Evolutionary conservation across 2,329 filamentous ascomycete genomes (phyloP).

Genomic region (Peltaster fructicola): DNA sequence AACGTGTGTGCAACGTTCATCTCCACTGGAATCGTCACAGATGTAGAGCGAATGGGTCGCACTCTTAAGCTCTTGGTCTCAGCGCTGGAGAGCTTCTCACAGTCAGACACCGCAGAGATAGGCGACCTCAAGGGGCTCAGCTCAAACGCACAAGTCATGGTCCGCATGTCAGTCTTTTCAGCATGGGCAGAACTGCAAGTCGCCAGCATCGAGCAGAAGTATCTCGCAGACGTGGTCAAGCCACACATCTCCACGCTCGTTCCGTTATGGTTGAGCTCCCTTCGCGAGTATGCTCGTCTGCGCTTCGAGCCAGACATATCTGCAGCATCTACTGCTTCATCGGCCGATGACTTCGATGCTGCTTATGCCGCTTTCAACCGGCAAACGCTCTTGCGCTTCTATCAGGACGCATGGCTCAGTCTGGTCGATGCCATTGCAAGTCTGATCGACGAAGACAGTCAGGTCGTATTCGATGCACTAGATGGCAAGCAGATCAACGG

Average conservation of each 20-base stretch:
- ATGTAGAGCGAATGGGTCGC: constrained; percentile 95
- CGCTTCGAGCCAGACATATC: constrained; percentile 96
- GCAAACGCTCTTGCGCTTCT: constrained; percentile 84
- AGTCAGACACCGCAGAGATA: constrained; percentile 62
- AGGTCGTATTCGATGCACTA: constrained; percentile 90
- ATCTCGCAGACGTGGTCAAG: constrained; percentile 71
- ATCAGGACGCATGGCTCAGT: constrained; percentile 93
- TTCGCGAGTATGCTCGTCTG: constrained; percentile 82
- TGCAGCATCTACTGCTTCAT: constrained; percentile 61
- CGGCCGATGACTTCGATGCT: constrained; percentile 65
- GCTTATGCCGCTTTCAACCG: constrained; percentile 90
- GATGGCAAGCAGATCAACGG: too few relatives aligned
- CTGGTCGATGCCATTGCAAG: constrained; percentile 95
- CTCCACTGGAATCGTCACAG: constrained; percentile 88
- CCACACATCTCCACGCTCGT: constrained; percentile 82
- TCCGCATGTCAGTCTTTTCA: constrained; percentile 91
- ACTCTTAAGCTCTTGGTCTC: constrained; percentile 87
- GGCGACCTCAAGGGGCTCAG: constrained; percentile 85
- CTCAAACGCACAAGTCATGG: constrained; percentile 94
- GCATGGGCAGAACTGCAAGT: constrained; percentile 97
- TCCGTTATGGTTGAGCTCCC: constrained; percentile 80
- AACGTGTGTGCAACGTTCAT: constrained; percentile 98
- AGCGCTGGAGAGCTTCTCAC: constrained; percentile 79
- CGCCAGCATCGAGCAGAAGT: constrained; percentile 78
- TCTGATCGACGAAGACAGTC: constrained; percentile 91